These are phyloP conservation scores for Sanghuangporus weigelae DNA, from an alignment of 1,284 basidiomycete genomes.

Conservation along the genomic window DNA sequence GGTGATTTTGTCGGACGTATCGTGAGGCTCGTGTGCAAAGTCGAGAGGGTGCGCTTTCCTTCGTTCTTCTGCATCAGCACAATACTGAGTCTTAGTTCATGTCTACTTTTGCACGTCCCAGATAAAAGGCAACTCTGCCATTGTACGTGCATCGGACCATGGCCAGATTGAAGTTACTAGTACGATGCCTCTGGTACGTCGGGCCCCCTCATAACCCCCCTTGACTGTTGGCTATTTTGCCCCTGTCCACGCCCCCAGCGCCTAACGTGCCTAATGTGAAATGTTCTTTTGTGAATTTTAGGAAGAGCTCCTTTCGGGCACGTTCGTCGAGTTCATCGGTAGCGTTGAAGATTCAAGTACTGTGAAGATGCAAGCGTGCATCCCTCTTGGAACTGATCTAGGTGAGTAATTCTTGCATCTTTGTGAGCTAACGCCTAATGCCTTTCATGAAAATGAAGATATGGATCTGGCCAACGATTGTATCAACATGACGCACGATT, in stretches of 20 bases:
- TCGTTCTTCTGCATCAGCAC: neutral
- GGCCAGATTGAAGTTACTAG: conserved; percentile 55
- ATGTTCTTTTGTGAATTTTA: conserved; percentile 32
- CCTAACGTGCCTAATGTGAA: neutral
- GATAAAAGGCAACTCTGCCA: conserved; percentile 51
- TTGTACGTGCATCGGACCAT: conserved; percentile 68
- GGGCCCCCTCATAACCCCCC: conserved; percentile 1
- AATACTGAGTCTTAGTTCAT: neutral
- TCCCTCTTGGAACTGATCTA: conserved; percentile 60
- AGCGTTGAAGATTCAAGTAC: conserved; percentile 54
- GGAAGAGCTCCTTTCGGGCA: conserved; percentile 39
- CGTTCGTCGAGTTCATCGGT: conserved; percentile 75
- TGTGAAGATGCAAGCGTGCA: conserved; percentile 56
- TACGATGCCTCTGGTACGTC: conserved; percentile 40
- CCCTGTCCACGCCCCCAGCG: neutral
- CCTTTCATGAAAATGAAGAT: conserved; percentile 37
- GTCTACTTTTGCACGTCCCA: conserved; percentile 23
- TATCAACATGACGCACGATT: conserved; percentile 59
- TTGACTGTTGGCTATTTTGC: conserved; percentile 13
- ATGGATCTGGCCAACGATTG: conserved; percentile 62
- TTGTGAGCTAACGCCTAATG: neutral
- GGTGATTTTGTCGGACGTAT: conserved; percentile 48
- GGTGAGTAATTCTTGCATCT: conserved; percentile 42
- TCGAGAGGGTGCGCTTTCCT: conserved; percentile 48
- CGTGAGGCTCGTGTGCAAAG: conserved; percentile 71